phyloP scores from a whole-genome alignment of 495 filamentous ascomycete genomes.

The Staphylotrichum longicolle region DNA sequence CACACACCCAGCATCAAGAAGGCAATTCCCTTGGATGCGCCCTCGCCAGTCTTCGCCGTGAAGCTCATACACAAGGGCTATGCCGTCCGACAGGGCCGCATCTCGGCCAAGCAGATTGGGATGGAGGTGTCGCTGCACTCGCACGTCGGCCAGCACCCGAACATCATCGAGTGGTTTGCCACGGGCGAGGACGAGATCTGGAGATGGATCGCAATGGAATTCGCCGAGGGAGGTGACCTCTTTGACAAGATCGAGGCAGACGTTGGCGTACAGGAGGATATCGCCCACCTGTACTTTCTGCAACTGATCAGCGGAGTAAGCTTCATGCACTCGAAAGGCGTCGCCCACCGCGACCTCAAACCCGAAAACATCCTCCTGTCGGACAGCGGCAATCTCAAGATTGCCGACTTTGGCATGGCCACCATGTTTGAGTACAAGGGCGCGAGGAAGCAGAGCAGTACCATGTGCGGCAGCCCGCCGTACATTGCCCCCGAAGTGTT shows the following conservation, averaged over 20 bases:
- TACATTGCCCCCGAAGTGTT: slow-evolving; percentile 98
- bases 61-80: slow-evolving; percentile 99
- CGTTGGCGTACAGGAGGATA: slow-evolving; percentile 83
- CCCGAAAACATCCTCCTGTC: slow-evolving; percentile 87
- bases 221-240: slow-evolving; percentile 90
- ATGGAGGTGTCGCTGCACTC: slow-evolving; percentile 88
- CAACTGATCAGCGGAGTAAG: slow-evolving; percentile 87
- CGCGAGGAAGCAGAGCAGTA: slow-evolving; percentile 70
- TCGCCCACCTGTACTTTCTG: slow-evolving; percentile 93
- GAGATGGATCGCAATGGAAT: slow-evolving; percentile 98
- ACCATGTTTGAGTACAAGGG: slow-evolving; percentile 90
- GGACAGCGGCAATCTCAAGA: slow-evolving; percentile 80
- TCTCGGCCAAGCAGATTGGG: slow-evolving; percentile 80
- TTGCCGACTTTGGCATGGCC: slow-evolving; percentile 95
- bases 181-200: slow-evolving; percentile 85
- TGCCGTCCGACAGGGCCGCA: slow-evolving; percentile 80
- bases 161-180: slow-evolving; percentile 89
- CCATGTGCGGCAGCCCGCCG: slow-evolving; percentile 92
- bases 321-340: slow-evolving; percentile 91
- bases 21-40: slow-evolving; percentile 66
- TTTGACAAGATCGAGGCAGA: slow-evolving; percentile 99
- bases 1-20: slow-evolving; percentile 76
- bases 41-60: slow-evolving; percentile 83
- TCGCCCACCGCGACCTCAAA: slow-evolving; percentile 87
- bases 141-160: slow-evolving; percentile 81